These are phyloP conservation scores for Boletus rubroflammeus DNA, from an alignment of 768 basidiomycete genomes.

Conservation along the genomic window DNA sequence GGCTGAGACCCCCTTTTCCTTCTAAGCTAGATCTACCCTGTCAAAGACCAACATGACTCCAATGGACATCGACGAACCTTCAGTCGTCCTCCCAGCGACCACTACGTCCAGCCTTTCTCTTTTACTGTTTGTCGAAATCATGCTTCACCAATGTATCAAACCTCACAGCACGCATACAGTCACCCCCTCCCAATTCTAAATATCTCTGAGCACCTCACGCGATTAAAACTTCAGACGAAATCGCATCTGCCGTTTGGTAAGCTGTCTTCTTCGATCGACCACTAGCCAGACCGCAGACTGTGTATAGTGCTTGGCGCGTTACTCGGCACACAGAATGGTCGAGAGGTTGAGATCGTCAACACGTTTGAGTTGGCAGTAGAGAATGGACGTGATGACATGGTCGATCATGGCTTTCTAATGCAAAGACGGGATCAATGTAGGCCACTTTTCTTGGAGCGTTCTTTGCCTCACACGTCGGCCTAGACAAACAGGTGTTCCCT, in stretches of 20 bases:
- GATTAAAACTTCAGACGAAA: constrained; percentile 72
- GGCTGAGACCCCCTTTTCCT: constrained; percentile 4
- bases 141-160: neutral
- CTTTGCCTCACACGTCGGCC: constrained; percentile 4
- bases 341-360: constrained; percentile 96
- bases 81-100: constrained; percentile 69
- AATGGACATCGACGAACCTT: constrained; percentile 77
- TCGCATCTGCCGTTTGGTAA: constrained; percentile 62
- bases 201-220: constrained; percentile 92
- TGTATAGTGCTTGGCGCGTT: constrained; percentile 85
- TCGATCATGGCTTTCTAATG: constrained; percentile 80
- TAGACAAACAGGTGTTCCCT: constrained; percentile 98
- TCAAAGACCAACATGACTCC: constrained; percentile 39
- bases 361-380: constrained; percentile 83
- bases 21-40: neutral
- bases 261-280: constrained; percentile 15
- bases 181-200: constrained; percentile 96
- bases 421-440: constrained; percentile 86
- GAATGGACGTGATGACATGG: constrained; percentile 49
- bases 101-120: constrained; percentile 72
- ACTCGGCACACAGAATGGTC: constrained; percentile 89
- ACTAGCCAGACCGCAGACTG: neutral
- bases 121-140: constrained; percentile 53
- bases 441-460: constrained; percentile 12
- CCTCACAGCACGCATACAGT: constrained; percentile 41